Evolutionary conservation across 208 protist species (phyloP).

Genomic region (Willaertia magna): DNA sequence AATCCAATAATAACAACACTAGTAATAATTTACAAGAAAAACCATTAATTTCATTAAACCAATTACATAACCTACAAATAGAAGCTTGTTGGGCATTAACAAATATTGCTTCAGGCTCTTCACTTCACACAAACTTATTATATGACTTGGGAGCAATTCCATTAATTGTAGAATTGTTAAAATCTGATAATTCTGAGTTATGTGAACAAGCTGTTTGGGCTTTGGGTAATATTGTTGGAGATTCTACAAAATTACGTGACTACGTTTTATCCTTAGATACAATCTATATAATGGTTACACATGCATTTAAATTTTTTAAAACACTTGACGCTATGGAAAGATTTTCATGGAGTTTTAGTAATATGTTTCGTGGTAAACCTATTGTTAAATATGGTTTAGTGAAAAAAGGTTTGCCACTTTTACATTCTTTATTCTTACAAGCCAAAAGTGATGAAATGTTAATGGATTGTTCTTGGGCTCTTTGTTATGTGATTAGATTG

Average conservation of each 20-base stretch:
- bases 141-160: constrained; percentile 77
- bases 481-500: constrained; percentile 89
- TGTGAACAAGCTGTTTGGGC: constrained; percentile 94
- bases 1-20: too few relatives aligned
- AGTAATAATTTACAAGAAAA: too few relatives aligned
- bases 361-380: constrained; percentile 94
- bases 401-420: constrained; percentile 43
- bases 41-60: too few relatives aligned
- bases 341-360: constrained; percentile 94
- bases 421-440: constrained; percentile 69
- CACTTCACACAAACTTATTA: constrained; percentile 81
- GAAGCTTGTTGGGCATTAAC: constrained; percentile 96
- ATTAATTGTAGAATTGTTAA: constrained; percentile 80
- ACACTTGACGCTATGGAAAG: too few relatives aligned
- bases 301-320: too few relatives aligned
- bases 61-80: constrained; percentile 58
- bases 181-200: constrained; percentile 68
- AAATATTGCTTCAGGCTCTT: constrained; percentile 93
- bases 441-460: constrained; percentile 79
- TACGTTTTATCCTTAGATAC: constrained; percentile 64
- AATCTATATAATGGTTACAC: constrained; percentile 70
- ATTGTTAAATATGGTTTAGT: constrained; percentile 56
- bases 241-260: constrained; percentile 77
- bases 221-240: constrained; percentile 96
- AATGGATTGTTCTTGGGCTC: constrained; percentile 86